Evolutionary conservation across 83 land plant species (phyloP).

Genomic region (Picea mariana): DNA sequence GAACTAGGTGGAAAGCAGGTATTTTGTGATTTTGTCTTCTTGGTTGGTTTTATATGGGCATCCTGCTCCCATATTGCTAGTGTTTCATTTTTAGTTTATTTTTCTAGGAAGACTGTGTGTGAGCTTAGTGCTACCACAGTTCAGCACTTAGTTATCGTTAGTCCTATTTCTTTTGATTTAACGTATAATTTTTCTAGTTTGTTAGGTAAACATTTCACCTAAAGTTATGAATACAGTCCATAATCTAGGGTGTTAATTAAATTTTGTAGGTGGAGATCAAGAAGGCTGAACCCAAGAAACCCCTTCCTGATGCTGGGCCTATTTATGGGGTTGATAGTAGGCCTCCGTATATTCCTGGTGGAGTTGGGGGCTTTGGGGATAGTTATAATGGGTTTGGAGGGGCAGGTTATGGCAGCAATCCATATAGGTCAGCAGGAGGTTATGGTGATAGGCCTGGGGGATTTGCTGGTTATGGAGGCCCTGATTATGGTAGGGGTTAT

Average conservation of each 20-base stretch:
- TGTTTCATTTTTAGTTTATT: too few relatives aligned
- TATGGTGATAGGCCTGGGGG: slow-evolving; percentile 46
- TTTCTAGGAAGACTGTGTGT: not conserved
- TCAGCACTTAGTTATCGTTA: not conserved
- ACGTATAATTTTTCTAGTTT: not conserved
- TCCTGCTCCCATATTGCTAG: too few relatives aligned
- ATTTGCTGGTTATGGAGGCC: slow-evolving; percentile 30
- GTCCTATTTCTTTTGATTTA: not conserved
- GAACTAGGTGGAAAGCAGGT: slow-evolving; percentile 88
- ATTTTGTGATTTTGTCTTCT: not conserved
- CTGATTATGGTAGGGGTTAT: slow-evolving; percentile 32
- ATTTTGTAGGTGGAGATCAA: slow-evolving; percentile 83
- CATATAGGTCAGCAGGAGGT: slow-evolving; percentile 13
- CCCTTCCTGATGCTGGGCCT: slow-evolving; percentile 49
- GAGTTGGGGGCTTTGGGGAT: slow-evolving; percentile 31
- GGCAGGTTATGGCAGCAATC: slow-evolving; percentile 35
- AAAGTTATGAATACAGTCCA: not conserved
- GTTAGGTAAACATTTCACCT: not conserved
- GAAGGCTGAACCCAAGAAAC: slow-evolving; percentile 94
- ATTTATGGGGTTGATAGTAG: slow-evolving; percentile 36
- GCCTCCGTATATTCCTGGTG: slow-evolving; percentile 23
- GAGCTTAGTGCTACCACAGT: not conserved
- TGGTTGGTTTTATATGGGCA: not conserved
- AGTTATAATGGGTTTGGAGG: slow-evolving; percentile 46
- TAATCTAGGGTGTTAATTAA: slow-evolving; percentile 10